phyloP scores from a whole-genome alignment of 176 grass and related monocot species.

The Eleusine indica region DNA sequence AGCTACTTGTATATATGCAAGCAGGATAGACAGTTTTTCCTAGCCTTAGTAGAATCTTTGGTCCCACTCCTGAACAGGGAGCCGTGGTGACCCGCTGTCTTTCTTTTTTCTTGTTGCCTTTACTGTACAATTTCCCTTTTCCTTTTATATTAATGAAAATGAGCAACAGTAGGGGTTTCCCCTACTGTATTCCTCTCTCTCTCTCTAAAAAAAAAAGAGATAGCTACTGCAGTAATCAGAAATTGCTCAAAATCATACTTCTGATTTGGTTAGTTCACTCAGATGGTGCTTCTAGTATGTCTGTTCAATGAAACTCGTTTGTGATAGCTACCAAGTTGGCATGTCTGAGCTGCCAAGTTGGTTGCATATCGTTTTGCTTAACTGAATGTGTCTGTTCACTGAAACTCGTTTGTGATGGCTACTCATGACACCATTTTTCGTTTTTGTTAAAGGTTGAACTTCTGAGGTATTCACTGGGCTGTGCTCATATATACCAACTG shows the following conservation, averaged over 20 bases:
- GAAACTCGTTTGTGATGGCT: not conserved
- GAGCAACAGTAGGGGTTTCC: no score
- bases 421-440: not conserved
- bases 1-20: not conserved
- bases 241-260: not conserved
- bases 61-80: no score
- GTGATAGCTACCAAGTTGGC: not conserved
- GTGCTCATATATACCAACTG: not conserved
- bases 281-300: slow-evolving; percentile 7
- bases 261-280: slow-evolving; percentile 5
- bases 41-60: no score
- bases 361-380: not conserved
- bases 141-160: no score
- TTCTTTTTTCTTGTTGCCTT: no score
- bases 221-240: not conserved
- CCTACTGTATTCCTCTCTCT: no score
- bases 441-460: not conserved
- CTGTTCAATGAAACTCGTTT: not conserved
- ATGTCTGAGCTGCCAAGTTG: not conserved
- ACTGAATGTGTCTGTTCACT: not conserved
- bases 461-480: not conserved
- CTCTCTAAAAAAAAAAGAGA: not conserved
- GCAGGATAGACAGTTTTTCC: no score
- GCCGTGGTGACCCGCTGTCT: no score
- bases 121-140: no score